Conservation (phyloP, 305 asterid genomes). For the Andrographis paniculata region DNA sequence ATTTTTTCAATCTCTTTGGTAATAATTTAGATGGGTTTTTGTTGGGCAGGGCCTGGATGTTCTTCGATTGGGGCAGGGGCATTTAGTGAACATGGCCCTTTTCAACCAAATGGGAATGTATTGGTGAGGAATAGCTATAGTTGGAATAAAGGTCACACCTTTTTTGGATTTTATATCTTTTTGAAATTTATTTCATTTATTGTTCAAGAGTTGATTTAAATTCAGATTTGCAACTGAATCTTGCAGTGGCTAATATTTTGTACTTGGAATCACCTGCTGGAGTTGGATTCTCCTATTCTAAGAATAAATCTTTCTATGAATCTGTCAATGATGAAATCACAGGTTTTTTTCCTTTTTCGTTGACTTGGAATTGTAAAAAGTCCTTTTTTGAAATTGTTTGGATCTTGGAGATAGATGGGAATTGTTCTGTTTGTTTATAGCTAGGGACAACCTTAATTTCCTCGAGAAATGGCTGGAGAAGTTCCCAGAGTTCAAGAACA, state of each 20-base stretch:
- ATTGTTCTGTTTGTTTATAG: slow-evolving; percentile 20
- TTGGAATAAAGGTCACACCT: slow-evolving; percentile 54
- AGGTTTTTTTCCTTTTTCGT: slow-evolving; percentile 20
- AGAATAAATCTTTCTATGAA: slow-evolving; percentile 33
- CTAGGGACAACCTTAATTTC: slow-evolving; percentile 57
- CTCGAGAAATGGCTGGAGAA: slow-evolving; percentile 48
- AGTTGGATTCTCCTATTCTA: slow-evolving; percentile 52
- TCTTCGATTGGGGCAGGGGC: slow-evolving; percentile 84
- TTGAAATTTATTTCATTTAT: no score
- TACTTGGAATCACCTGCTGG: slow-evolving; percentile 61
- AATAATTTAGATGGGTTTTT: not conserved
- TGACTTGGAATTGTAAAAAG: not conserved
- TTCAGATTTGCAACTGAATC: not conserved
- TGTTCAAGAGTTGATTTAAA: not conserved
- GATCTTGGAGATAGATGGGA: no score
- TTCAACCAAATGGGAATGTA: slow-evolving; percentile 51
- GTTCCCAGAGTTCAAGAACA: slow-evolving; percentile 45
- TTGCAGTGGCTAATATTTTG: slow-evolving; percentile 41
- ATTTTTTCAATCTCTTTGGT: not conserved
- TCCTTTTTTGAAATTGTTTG: not conserved
- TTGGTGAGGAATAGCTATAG: slow-evolving; percentile 56
- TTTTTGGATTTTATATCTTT: no score
- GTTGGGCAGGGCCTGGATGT: slow-evolving; percentile 66
- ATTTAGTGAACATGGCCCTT: slow-evolving; percentile 72
- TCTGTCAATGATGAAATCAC: slow-evolving; percentile 37